phyloP scores from a whole-genome alignment of 1,284 basidiomycete species.

The Apiotrichum akiyoshidainum region DNA sequence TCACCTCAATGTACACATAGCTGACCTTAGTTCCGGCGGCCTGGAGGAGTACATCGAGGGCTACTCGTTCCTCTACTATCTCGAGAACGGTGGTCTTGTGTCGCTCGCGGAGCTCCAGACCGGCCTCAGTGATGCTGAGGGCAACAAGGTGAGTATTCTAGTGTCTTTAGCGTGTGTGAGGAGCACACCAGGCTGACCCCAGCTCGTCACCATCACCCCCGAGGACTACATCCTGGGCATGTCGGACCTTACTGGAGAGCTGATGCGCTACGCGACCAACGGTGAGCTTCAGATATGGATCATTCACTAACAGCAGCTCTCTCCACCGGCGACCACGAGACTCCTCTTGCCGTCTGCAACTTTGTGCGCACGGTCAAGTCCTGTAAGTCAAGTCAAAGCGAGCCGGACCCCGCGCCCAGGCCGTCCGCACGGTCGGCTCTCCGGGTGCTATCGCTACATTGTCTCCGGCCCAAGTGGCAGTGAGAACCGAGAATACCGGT shows the following conservation, averaged over 20 bases:
- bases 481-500: no score
- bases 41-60: slow-evolving; percentile 93
- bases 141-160: slow-evolving; percentile 6
- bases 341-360: slow-evolving; percentile 65
- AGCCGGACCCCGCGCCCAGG: background rate
- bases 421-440: background rate
- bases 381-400: slow-evolving; percentile 54
- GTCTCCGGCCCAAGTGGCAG: no score
- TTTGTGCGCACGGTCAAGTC: slow-evolving; percentile 78
- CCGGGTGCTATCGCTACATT: no score
- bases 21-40: slow-evolving; percentile 50
- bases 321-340: slow-evolving; percentile 65
- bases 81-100: slow-evolving; percentile 69
- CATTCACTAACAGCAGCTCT: slow-evolving; percentile 44
- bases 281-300: slow-evolving; percentile 23
- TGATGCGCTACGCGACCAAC: slow-evolving; percentile 89
- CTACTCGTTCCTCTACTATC: slow-evolving; percentile 81
- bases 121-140: slow-evolving; percentile 56
- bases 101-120: slow-evolving; percentile 66
- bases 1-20: background rate
- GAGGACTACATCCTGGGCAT: slow-evolving; percentile 88
- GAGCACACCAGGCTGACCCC: background rate
- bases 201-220: slow-evolving; percentile 63
- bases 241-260: slow-evolving; percentile 90
- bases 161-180: background rate